Percentiles rank a stretch among this genome's conserved stretches.
phyloP scores from a whole-genome alignment of 2,329 filamentous ascomycete species.

The Verticillium alfalfae region DNA sequence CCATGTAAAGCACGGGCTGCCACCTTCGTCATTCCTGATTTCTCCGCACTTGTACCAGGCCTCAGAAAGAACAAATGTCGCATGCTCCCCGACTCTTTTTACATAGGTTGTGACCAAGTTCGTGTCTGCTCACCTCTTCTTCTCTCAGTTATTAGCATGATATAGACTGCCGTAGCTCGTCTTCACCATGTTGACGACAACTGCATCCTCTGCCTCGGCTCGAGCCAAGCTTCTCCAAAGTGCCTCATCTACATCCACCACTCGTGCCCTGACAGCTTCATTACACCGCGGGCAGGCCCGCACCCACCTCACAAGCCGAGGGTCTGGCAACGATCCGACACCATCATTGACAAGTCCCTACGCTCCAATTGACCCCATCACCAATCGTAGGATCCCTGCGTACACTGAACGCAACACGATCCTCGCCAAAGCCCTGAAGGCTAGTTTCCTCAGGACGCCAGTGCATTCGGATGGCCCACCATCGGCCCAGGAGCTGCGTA shows the following conservation, averaged over 20 bases:
- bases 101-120: too few species aligned
- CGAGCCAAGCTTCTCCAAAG: slow-evolving; percentile 19
- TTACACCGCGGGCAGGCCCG: neutral
- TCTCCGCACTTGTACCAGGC: neutral
- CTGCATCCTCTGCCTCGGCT: slow-evolving; percentile 17
- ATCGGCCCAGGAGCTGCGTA: slow-evolving; percentile 26
- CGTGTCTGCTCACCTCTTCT: neutral
- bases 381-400: slow-evolving; percentile 42
- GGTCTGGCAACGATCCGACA: neutral
- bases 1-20: neutral
- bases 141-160: neutral
- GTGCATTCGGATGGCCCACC: slow-evolving; percentile 26
- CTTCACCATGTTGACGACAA: slow-evolving; percentile 3
- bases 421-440: neutral
- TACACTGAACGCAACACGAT: neutral
- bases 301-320: neutral
- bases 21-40: slow-evolving; percentile 2
- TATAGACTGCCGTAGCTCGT: neutral
- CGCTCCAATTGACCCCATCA: slow-evolving; percentile 52
- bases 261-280: neutral
- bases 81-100: neutral
- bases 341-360: neutral
- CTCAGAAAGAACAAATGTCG: neutral
- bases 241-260: slow-evolving; percentile 1
- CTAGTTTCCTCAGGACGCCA: slow-evolving; percentile 7